Evolutionary conservation across 768 basidiomycete species (phyloP), one percentile per base, ranked within the genome.

Genomic region (Tricholoma furcatifolium): DNA sequence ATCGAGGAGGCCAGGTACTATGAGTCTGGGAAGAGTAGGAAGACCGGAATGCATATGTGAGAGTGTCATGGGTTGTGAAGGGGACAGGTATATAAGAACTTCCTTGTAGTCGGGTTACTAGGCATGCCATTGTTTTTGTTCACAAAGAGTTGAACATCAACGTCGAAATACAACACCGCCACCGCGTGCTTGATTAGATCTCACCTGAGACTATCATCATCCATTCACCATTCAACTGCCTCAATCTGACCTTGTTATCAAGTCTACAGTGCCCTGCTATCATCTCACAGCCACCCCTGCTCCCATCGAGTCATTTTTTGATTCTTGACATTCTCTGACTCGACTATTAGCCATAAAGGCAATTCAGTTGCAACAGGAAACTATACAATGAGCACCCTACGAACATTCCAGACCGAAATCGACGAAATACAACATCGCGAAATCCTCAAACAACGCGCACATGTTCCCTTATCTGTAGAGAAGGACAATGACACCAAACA

Each of bases 401-500:
- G 80, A 35, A 77, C 76, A 14, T 85, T 87, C 60, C 89, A 92
- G 67, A 78, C 70, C 61, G 88, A 90, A 69, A 92, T 91, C 55
- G 84, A 91, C 56, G 81, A 87, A 58, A 87, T 91, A 61, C 82
- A 83, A 53, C 74, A 79, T 59, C 81, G 84, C 45, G 87, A 90
- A 68, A 70, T 82, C 41, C 70, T 77, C 27, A 88, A 80, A 67
- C 84, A 89, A 58, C 80, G 87, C 36, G 67, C 68, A 9, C 73
- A 74, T 12, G 56, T 65, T 60, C 54, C 65, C 61, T 54, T 42
- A 42, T 67, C 71, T 54, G 71, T 69, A 56, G 69, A 73, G 52
- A 65, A 67, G 44, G 59, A 65, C 24, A 74, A 70, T 42, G 63
- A 69, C 23, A 55, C 61, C 56, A 71, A 65, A 36, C 53, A 61